These are phyloP conservation scores for Didymella lethalis DNA, from an alignment of 2,329 filamentous ascomycete species.

Conservation along the genomic window DNA sequence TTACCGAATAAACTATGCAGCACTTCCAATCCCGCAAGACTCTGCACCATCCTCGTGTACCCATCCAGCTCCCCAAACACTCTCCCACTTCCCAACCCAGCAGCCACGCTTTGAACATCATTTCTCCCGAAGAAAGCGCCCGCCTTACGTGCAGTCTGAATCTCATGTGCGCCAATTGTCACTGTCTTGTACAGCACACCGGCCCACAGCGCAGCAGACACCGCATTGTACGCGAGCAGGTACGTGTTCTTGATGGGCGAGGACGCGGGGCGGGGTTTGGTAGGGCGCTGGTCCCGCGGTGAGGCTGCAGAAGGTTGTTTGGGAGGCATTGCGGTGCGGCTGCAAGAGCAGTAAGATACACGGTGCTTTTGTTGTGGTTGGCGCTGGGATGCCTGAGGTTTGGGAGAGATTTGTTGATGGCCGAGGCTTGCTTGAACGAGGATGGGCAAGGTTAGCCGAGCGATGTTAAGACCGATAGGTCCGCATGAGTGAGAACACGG, in stretches of 20 bases:
- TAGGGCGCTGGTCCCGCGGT: slow-evolving; percentile 8
- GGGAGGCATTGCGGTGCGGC: slow-evolving; percentile 26
- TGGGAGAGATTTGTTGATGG: slow-evolving; percentile 18
- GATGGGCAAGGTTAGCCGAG: slow-evolving; percentile 10
- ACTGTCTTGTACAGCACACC: slow-evolving; percentile 75
- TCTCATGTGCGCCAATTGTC: slow-evolving; percentile 55
- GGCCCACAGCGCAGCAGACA: slow-evolving; percentile 80
- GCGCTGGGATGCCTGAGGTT: slow-evolving; percentile 3
- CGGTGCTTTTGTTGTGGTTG: not conserved
- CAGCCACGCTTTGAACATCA: slow-evolving; percentile 17
- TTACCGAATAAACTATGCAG: slow-evolving; percentile 79
- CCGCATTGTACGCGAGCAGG: slow-evolving; percentile 83
- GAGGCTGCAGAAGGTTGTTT: slow-evolving; percentile 22
- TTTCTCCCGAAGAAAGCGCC: slow-evolving; percentile 26
- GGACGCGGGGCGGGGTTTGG: slow-evolving; percentile 4
- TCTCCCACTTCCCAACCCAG: slow-evolving; percentile 49
- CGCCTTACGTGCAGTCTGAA: slow-evolving; percentile 25
- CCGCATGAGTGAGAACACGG: not conserved
- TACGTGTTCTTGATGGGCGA: slow-evolving; percentile 59
- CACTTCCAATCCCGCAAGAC: slow-evolving; percentile 81
- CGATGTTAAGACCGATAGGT: slow-evolving; percentile 1
- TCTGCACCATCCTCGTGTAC: slow-evolving; percentile 83
- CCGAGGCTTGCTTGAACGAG: slow-evolving; percentile 10
- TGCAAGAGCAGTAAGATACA: not conserved
- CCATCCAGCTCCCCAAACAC: slow-evolving; percentile 70